Evolutionary conservation across 768 basidiomycete species (phyloP), one percentile per base, ranked within the genome.

Genomic region (Psilocybe subaeruginosa): DNA sequence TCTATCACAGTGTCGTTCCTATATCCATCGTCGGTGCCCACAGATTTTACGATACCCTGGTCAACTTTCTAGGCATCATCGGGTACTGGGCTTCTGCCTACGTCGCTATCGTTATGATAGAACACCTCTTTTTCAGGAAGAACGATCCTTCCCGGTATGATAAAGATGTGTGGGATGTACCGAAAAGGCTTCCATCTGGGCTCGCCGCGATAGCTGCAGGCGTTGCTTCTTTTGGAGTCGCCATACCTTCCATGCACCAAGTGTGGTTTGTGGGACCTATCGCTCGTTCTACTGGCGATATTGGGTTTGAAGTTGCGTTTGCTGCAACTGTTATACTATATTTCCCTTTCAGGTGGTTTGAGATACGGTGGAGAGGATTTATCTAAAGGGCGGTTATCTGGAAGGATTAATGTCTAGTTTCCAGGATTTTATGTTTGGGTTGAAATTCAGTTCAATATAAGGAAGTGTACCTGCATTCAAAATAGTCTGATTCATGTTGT

Each of bases 271-370:
- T 79, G 0, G 92, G 92, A 1, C 91, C 91, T 6, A 87, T 93
- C 48, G 92, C 87, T 8, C 69, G 76, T 63, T 77, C 63, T 7
- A 81, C 90, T 16, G 92, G 92, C 1, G 92, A 94, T 74, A 87
- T 94, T 58, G 92, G 90, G n/a, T 91, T 93, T 63, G 90, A 92
- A 72, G 72, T 91, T 27, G 88, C 89, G 2, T 87, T 91, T 66
- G 78, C 73, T 0, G 70, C 82, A 2, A 81, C 85, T 6, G 78
- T 69, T 8, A 37, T 90, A 8, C 72, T 87, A 41, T 92, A 91
- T 69, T 16, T 85, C 4, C 83, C 83, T 1, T 77, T 91, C 35
- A 76, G 90, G 58, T 77, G 69, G 63, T 47, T 85, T 30, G 85
- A 87, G 67, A 75, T 80, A 31, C 77, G 70, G 27, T 63, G 65